These are phyloP conservation scores for Ilyonectria destructans DNA, from an alignment of 2,329 filamentous ascomycete species.

Conservation along the genomic window DNA sequence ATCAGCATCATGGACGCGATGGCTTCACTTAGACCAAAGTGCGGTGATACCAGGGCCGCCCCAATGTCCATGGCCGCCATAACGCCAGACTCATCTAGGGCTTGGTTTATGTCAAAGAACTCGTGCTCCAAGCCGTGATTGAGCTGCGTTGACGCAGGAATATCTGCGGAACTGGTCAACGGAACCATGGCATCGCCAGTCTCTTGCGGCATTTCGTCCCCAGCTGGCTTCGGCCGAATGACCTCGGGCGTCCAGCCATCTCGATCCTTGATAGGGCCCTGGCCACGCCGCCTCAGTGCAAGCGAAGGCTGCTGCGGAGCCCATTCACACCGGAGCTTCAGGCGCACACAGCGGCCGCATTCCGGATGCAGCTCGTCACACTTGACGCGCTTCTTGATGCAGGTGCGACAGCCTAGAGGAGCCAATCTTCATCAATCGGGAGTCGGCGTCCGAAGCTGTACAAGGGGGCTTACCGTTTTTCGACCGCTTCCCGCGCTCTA, in stretches of 20 bases:
- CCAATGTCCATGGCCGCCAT: background rate
- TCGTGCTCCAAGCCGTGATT: background rate
- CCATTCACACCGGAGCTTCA: slow-evolving; percentile 31
- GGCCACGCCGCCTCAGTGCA: slow-evolving; percentile 20
- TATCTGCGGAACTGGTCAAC: background rate
- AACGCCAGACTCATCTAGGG: background rate
- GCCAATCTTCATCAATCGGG: slow-evolving; percentile 2
- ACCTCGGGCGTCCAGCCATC: slow-evolving; percentile 21
- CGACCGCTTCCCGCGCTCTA: slow-evolving; percentile 26
- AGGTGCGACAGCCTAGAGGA: slow-evolving; percentile 26
- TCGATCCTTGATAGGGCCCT: slow-evolving; percentile 31
- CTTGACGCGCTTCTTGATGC: slow-evolving; percentile 28
- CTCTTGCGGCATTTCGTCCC: background rate
- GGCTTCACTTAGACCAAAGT: background rate
- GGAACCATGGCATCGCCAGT: background rate
- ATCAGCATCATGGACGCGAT: background rate
- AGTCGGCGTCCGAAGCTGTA: background rate
- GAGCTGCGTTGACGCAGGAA: background rate
- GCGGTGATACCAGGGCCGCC: background rate
- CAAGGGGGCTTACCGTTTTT: slow-evolving; percentile 21
- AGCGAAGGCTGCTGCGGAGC: background rate
- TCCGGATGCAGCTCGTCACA: slow-evolving; percentile 28
- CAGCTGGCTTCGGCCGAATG: slow-evolving; percentile 15
- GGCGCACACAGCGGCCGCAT: slow-evolving; percentile 25
- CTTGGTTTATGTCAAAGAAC: background rate